Evolutionary conservation across 2,329 filamentous ascomycete species (phyloP), one percentile per base, ranked within the genome.

Genomic region (Leptographium radiaticola): DNA sequence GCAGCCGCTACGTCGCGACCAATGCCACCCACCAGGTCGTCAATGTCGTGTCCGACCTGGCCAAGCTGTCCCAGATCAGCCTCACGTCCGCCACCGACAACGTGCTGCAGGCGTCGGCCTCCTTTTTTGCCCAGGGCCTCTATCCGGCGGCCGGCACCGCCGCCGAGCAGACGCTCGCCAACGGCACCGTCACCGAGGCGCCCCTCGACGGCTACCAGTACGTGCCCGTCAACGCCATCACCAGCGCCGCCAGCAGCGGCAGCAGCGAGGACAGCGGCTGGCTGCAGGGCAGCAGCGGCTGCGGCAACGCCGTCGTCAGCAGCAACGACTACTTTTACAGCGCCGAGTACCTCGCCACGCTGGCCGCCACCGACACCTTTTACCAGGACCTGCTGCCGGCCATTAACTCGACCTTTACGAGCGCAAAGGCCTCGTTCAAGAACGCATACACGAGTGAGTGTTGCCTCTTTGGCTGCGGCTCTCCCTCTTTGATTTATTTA

Each of bases 151-250:
- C 83, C 1, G 81, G 81, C 54, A 58, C 65, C 15, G 64, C 68
- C 7, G 73, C 75, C 11, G 69, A 74, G 39, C 75, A 87, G 68
- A 80, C 72, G 2, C 77, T 95, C 43, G 80, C 79, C 61, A 89
- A 95, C 67, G 85, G 85, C 50, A 79, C 78, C 25, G 71, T 69
- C 5, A 72, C 90, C 13, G 70, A 80, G 55, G 72, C 81, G 1
- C 89, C 90, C 0, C 70, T 95, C 63, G 74, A 80, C 57, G 89
- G 89, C 31, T 95, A 89, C 66, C 90, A 96, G 68, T 79, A 93
- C 57, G 84, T 95, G 60, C 86, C 87, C 18, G 73, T 96, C 53
- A 77, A 82, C 56, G 71, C 78, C 4, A 74, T 86, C 33, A 66
- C 72, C 3, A 74, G 72, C 2, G 80, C 66, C 11, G 75, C 78